These are phyloP conservation scores for Alternaria tenuissima DNA, from an alignment of 2,329 filamentous ascomycete genomes.

Conservation along the genomic window DNA sequence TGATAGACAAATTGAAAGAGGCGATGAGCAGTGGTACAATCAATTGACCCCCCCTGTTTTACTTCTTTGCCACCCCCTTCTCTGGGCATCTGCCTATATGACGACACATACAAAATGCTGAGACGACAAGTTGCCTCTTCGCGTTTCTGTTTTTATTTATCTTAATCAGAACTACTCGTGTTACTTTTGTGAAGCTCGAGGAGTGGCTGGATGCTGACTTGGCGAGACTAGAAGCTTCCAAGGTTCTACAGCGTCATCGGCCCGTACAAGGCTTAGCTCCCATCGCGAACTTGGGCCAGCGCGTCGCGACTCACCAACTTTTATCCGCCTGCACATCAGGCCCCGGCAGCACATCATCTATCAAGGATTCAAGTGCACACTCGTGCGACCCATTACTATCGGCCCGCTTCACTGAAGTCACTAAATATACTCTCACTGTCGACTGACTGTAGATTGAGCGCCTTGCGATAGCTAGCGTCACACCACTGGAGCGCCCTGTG, in stretches of 20 bases:
- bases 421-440: constrained; percentile 11
- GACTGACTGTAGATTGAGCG: constrained; percentile 8
- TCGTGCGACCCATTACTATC: constrained; percentile 18
- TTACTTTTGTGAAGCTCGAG: background rate
- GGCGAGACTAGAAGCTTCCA: constrained; percentile 28
- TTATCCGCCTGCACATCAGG: constrained; percentile 19
- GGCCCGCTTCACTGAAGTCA: constrained; percentile 14
- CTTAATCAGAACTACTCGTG: background rate
- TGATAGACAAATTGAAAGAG: background rate
- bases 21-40: constrained; percentile 1
- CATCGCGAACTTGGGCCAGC: constrained; percentile 16
- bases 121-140: background rate
- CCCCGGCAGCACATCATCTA: constrained; percentile 25
- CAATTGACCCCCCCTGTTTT: constrained; percentile 6
- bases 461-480: constrained; percentile 28
- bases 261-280: constrained; percentile 19
- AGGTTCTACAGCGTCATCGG: constrained; percentile 29
- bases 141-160: background rate
- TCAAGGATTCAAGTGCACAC: constrained; percentile 9
- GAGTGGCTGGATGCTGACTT: constrained; percentile 11
- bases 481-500: constrained; percentile 30
- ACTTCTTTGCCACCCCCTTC: constrained; percentile 15
- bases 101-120: background rate
- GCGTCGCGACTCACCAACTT: constrained; percentile 23
- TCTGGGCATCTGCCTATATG: background rate